Conservation (phyloP, 108 stramenopile genomes). For the Cyclotella distinguenda region DNA sequence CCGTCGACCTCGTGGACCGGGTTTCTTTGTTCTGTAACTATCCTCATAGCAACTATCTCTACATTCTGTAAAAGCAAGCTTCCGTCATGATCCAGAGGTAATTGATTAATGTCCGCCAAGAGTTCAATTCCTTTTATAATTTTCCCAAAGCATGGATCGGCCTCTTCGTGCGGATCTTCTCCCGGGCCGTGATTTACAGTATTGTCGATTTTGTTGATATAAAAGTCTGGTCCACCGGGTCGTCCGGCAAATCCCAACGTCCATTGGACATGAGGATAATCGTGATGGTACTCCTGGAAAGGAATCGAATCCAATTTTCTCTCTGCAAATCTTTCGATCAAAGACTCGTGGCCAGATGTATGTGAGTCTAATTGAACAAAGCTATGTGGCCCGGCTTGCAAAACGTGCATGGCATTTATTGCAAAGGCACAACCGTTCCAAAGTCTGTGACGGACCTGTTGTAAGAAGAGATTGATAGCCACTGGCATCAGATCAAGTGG, state of each 20-base stretch:
- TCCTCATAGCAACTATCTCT: conserved; percentile 24
- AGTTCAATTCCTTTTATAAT: conserved; percentile 61
- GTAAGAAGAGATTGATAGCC: conserved; percentile 74
- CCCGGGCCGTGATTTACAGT: conserved; percentile 85
- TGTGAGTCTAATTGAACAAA: conserved; percentile 35
- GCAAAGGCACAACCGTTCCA: conserved; percentile 74
- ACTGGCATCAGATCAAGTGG: conserved; percentile 79
- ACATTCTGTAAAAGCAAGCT: conserved; percentile 13
- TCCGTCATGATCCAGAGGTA: conserved; percentile 26
- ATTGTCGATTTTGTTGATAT: conserved; percentile 86
- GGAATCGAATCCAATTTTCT: conserved; percentile 42
- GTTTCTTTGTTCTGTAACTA: conserved; percentile 6
- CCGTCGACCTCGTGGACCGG: neutral
- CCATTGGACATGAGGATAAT: conserved; percentile 70
- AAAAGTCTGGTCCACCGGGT: conserved; percentile 93
- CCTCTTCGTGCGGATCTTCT: conserved; percentile 76
- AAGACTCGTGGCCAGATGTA: conserved; percentile 25
- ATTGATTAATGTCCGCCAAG: conserved; percentile 50
- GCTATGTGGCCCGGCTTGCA: conserved; percentile 65
- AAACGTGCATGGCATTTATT: conserved; percentile 76
- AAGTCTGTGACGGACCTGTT: conserved; percentile 72
- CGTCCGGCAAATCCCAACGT: conserved; percentile 87
- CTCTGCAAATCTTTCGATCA: conserved; percentile 46
- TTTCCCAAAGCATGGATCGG: conserved; percentile 93
- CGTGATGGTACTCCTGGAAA: conserved; percentile 84